phyloP scores from a whole-genome alignment of 352 stramenopile genomes.

The Phytophthora fragariae region DNA sequence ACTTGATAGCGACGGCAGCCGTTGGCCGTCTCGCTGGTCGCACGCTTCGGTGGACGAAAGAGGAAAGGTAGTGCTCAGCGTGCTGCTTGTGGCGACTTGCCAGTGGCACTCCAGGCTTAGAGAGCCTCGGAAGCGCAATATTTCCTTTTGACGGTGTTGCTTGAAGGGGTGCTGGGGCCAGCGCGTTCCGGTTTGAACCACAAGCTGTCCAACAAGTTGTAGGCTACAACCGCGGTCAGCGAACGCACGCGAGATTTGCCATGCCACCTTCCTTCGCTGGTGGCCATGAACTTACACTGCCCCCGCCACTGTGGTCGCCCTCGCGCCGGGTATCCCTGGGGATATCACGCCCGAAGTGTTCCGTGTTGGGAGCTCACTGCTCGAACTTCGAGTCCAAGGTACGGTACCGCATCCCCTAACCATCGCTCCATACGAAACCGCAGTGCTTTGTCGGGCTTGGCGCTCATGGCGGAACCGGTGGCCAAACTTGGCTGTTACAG shows the following conservation, averaged over 20 bases:
- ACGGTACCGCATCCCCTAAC: slow-evolving; percentile 29
- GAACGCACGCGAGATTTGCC: slow-evolving; percentile 34
- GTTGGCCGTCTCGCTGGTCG: slow-evolving; percentile 33
- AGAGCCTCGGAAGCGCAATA: slow-evolving; percentile 1
- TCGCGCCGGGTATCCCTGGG: neutral
- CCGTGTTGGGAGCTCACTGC: neutral
- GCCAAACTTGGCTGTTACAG: neutral
- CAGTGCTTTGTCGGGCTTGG: slow-evolving; percentile 7
- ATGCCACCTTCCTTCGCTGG: slow-evolving; percentile 11
- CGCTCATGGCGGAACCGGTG: neutral
- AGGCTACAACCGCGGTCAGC: slow-evolving; percentile 4
- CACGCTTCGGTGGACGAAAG: slow-evolving; percentile 19
- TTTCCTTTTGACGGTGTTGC: neutral
- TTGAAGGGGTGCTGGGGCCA: neutral
- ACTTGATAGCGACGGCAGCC: slow-evolving; percentile 4
- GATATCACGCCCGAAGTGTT: slow-evolving; percentile 17
- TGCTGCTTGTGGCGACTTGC: neutral
- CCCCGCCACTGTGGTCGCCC: neutral
- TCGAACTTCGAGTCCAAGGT: slow-evolving; percentile 8
- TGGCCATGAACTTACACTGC: neutral
- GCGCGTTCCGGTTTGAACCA: neutral
- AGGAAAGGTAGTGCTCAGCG: neutral
- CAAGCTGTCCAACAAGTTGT: neutral
- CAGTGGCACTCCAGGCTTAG: neutral
- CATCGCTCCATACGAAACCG: slow-evolving; percentile 23